A percentile compares a stretch with the other conserved stretches of the same genome.
phyloP scores from a whole-genome alignment of 768 basidiomycete species.

The Neoboletus magnificus region DNA sequence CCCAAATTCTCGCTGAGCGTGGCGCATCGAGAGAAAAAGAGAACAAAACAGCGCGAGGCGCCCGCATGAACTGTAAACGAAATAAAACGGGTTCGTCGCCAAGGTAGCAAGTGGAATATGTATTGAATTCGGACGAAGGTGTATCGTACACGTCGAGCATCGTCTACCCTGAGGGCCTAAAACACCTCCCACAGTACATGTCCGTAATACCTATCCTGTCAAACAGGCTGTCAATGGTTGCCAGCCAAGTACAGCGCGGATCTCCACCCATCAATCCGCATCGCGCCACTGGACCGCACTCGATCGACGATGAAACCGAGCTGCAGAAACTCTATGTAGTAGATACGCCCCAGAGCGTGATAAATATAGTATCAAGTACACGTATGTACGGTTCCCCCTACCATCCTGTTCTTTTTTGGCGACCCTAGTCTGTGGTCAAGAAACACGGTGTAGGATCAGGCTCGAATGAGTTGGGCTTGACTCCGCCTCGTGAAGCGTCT shows the following conservation, averaged over 20 bases:
- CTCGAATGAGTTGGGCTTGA: not conserved
- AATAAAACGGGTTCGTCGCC: not conserved
- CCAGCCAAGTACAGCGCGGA: not conserved
- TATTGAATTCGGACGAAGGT: not conserved
- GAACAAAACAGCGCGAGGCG: not conserved
- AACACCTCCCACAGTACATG: not conserved
- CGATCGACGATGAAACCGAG: not conserved
- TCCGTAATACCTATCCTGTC: no score
- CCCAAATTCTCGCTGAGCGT: not conserved
- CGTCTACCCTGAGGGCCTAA: constrained; percentile 3
- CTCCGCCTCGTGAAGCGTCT: constrained; percentile 3
- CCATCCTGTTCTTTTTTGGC: constrained; percentile 7
- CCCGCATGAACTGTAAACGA: not conserved
- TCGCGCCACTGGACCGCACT: not conserved
- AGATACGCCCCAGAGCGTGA: constrained; percentile 1
- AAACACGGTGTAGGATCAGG: not conserved
- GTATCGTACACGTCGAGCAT: not conserved
- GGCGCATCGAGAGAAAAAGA: not conserved
- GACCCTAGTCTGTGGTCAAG: constrained; percentile 6
- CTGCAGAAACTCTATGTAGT: constrained; percentile 13
- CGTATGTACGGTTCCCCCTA: constrained; percentile 13
- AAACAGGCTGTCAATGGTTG: not conserved
- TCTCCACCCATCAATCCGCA: constrained; percentile 11
- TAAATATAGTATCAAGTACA: constrained; percentile 26
- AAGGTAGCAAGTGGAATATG: not conserved